A percentile compares a stretch with the other conserved stretches of the same genome.
Evolutionary conservation across 805 yeast genomes (phyloP).

Genomic region (Schwanniomyces yamadae): DNA sequence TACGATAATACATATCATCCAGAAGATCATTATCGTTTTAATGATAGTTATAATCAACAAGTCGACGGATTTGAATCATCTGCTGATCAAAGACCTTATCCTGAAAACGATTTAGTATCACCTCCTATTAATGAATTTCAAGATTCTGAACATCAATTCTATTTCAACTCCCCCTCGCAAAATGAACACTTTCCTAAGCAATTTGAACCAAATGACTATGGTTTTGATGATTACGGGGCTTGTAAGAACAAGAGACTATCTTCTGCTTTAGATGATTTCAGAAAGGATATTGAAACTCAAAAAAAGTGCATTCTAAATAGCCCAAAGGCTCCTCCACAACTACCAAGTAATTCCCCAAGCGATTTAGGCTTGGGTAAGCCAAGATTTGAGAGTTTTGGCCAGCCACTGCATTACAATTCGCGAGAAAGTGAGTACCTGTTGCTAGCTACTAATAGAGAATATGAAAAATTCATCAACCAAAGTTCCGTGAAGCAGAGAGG

Average conservation of each 20-base stretch:
- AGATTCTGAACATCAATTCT: background rate
- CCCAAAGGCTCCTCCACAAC: slow-evolving; percentile 11
- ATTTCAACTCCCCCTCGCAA: background rate
- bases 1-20: no score
- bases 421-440: background rate
- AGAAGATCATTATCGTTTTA: background rate
- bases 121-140: slow-evolving; percentile 1
- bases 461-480: no score
- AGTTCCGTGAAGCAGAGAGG: slow-evolving; percentile 14
- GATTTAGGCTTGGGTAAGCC: slow-evolving; percentile 12
- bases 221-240: no score
- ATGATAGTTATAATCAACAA: background rate
- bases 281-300: slow-evolving; percentile 24
- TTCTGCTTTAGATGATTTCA: slow-evolving; percentile 27
- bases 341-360: slow-evolving; percentile 14
- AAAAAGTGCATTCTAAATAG: slow-evolving; percentile 11
- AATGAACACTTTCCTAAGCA: background rate
- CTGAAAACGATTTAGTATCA: background rate
- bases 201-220: background rate
- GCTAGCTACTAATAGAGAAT: slow-evolving; percentile 10
- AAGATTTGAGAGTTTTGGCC: slow-evolving; percentile 8
- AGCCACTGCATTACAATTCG: slow-evolving; percentile 3
- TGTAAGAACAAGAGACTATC: slow-evolving; percentile 19
- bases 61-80: background rate
- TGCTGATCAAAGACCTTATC: background rate